Evolutionary conservation across 345 rosid genomes (phyloP).

Genomic region (Psidium guajava): DNA sequence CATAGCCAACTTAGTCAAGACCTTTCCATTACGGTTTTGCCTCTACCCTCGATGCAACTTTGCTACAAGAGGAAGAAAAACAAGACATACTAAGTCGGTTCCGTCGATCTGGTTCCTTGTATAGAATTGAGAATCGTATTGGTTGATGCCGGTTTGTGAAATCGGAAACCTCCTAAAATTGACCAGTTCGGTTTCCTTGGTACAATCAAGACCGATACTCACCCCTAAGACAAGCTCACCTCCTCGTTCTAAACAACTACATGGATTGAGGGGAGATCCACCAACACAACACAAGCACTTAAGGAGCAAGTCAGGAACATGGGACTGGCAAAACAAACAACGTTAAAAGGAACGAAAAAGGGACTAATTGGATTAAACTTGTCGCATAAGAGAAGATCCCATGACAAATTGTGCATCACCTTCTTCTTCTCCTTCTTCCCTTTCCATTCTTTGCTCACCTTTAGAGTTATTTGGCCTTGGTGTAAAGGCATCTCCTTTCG

Average conservation of each 20-base stretch:
- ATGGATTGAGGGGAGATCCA: neutral
- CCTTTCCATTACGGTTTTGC: neutral
- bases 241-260: neutral
- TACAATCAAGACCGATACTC: fast-evolving
- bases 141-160: too few species aligned
- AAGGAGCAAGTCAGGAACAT: neutral
- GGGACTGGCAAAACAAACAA: neutral
- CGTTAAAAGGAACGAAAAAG: too few species aligned
- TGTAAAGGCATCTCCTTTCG: neutral
- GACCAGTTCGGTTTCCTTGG: neutral
- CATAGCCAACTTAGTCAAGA: neutral
- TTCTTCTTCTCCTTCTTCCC: neutral
- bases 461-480: neutral
- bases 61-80: neutral
- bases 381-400: neutral
- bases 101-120: fast-evolving
- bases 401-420: neutral
- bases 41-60: neutral
- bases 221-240: fast-evolving
- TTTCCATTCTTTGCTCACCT: neutral
- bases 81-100: neutral
- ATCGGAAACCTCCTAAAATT: fast-evolving
- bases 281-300: neutral
- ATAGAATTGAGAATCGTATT: neutral
- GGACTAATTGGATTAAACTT: too few species aligned